phyloP scores from a whole-genome alignment of 495 filamentous ascomycete species.

The Xeromyces bisporus region DNA sequence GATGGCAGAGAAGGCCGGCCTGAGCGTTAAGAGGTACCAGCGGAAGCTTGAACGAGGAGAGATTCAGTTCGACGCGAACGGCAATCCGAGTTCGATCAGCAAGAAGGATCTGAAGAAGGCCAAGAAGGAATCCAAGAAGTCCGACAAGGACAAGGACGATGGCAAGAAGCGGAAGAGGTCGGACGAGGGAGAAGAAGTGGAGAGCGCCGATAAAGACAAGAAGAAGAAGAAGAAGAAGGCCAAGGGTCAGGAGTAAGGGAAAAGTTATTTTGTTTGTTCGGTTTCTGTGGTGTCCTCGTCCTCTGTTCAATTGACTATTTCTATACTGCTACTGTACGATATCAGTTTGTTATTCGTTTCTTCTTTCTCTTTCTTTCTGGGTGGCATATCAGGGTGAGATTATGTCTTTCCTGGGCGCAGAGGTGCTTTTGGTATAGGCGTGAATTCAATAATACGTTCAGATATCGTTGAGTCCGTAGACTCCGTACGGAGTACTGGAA shows the following conservation, averaged over 20 bases:
- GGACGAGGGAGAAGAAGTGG: not conserved
- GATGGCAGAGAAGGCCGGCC: constrained; percentile 42
- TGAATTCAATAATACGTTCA: constrained; percentile 1
- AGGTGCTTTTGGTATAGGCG: constrained; percentile 13
- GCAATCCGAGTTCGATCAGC: constrained; percentile 42
- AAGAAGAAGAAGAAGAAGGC: constrained; percentile 47
- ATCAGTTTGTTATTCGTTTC: constrained; percentile 20
- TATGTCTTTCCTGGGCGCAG: constrained; percentile 19
- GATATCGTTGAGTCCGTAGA: no score
- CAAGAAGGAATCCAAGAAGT: constrained; percentile 43
- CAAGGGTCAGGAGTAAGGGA: constrained; percentile 27
- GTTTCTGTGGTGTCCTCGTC: no score
- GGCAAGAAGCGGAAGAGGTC: constrained; percentile 19
- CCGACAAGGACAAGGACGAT: constrained; percentile 41
- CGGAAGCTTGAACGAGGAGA: constrained; percentile 54
- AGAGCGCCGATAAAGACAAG: constrained; percentile 8
- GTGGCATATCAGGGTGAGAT: constrained; percentile 29
- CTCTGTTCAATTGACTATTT: no score
- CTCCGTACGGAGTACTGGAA: no score
- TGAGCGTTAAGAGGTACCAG: constrained; percentile 53
- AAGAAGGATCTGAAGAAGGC: constrained; percentile 67
- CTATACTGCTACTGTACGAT: constrained; percentile 33
- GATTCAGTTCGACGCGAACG: constrained; percentile 39
- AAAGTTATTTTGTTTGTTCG: constrained; percentile 10
- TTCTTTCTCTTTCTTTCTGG: constrained; percentile 17